Percentiles rank a stretch among this genome's conserved stretches.
These are phyloP conservation scores for Elsinoe fawcettii DNA, from an alignment of 2,329 filamentous ascomycete genomes.

Conservation along the genomic window DNA sequence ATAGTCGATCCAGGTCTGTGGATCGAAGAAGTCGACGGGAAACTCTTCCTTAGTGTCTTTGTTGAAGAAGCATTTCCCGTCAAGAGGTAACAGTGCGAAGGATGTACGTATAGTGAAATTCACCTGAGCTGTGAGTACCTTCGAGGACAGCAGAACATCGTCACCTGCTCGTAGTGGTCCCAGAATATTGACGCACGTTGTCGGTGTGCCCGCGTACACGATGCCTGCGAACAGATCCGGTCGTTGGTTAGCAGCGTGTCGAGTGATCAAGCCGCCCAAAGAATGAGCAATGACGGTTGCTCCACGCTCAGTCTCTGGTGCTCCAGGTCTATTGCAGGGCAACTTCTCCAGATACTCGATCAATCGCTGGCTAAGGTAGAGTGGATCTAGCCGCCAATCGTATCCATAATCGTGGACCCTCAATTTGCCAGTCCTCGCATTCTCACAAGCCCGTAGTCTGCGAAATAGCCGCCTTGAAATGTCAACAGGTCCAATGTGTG, in stretches of 20 bases:
- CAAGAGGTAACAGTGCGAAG: slow-evolving; percentile 75
- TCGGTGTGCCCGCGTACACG: slow-evolving; percentile 75
- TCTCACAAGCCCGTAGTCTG: slow-evolving; percentile 64
- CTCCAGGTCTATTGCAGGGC: slow-evolving; percentile 60
- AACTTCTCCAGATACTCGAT: slow-evolving; percentile 64
- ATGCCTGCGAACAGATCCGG: slow-evolving; percentile 83
- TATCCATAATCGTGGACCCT: slow-evolving; percentile 88
- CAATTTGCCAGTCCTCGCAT: slow-evolving; percentile 61
- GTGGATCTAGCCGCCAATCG: slow-evolving; percentile 84
- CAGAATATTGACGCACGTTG: slow-evolving; percentile 83
- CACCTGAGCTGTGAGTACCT: slow-evolving; percentile 82
- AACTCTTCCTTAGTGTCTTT: slow-evolving; percentile 73
- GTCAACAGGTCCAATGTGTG: slow-evolving; percentile 84
- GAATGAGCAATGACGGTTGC: slow-evolving; percentile 80
- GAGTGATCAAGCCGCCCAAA: slow-evolving; percentile 77
- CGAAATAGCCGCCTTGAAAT: slow-evolving; percentile 78
- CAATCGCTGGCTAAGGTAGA: slow-evolving; percentile 64
- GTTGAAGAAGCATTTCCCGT: slow-evolving; percentile 82
- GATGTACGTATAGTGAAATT: slow-evolving; percentile 87
- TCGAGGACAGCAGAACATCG: slow-evolving; percentile 79
- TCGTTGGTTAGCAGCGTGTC: slow-evolving; percentile 76
- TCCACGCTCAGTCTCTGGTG: slow-evolving; percentile 51
- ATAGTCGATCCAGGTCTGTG: slow-evolving; percentile 70
- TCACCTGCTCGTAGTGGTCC: slow-evolving; percentile 89
- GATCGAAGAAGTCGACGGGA: slow-evolving; percentile 74